These are phyloP conservation scores for Bothriochloa decipiens DNA, from an alignment of 176 grass and related monocot species.

Conservation along the genomic window DNA sequence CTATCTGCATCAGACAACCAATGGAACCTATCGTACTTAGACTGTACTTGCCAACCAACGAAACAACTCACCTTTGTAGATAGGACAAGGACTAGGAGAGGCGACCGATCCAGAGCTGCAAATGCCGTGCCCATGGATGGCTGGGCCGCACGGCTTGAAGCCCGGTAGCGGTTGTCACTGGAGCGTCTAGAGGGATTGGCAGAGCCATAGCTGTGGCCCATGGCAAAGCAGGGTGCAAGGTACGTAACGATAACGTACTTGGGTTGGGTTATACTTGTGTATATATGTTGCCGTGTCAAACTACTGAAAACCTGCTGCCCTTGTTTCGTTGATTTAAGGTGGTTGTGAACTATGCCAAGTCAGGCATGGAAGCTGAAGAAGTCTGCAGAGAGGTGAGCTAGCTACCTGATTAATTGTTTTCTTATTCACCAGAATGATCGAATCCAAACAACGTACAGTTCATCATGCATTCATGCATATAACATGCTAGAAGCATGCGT, in stretches of 20 bases:
- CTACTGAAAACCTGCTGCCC: too few species aligned
- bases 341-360: conserved; percentile 88
- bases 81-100: not conserved
- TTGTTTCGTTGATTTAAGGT: conserved; percentile 37
- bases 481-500: too few species aligned
- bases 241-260: not conserved
- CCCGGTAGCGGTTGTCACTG: conserved; percentile 52
- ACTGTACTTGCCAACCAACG: not conserved
- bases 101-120: not conserved
- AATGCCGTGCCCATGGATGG: conserved; percentile 21
- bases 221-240: conserved; percentile 92
- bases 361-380: conserved; percentile 84
- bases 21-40: not conserved
- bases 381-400: conserved; percentile 81
- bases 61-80: not conserved
- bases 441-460: not conserved
- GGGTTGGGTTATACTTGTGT: not conserved
- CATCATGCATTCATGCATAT: not conserved
- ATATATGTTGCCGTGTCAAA: not conserved
- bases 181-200: conserved; percentile 89
- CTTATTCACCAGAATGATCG: not conserved
- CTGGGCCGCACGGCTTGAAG: conserved; percentile 19
- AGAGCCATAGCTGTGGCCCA: conserved; percentile 73
- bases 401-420: too few species aligned
- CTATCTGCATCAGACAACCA: conserved; percentile 10